Percentiles rank a stretch among this genome's conserved stretches.
Conservation (phyloP, 441 rosid genomes). For the Erodium moschatum region DNA sequence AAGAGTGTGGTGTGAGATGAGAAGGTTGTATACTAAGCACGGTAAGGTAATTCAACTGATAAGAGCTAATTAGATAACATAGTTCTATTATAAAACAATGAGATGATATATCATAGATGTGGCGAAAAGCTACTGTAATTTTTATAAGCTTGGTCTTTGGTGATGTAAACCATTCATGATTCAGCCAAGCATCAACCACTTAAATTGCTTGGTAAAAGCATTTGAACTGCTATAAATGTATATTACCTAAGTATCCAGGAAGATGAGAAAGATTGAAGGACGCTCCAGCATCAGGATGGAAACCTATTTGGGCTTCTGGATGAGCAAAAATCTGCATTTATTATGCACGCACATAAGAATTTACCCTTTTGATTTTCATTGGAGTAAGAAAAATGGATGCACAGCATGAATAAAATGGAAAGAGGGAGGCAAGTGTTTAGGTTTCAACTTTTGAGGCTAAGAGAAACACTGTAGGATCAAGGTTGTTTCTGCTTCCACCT, state of each 20-base stretch:
- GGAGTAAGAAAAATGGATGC: background rate
- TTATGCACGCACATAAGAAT: background rate
- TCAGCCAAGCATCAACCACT: background rate
- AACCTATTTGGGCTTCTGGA: slow-evolving; percentile 83
- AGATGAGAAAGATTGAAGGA: slow-evolving; percentile 82
- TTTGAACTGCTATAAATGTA: background rate
- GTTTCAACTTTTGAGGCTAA: background rate
- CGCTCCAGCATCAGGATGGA: slow-evolving; percentile 95
- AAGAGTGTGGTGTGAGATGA: too few relatives aligned
- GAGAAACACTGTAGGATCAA: background rate
- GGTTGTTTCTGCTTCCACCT: background rate
- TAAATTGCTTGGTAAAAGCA: slow-evolving; percentile 3
- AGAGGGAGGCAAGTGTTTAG: background rate
- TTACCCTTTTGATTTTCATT: background rate
- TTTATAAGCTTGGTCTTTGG: background rate
- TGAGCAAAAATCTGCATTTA: slow-evolving; percentile 55
- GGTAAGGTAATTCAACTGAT: background rate
- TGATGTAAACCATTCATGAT: background rate
- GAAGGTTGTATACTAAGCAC: too few relatives aligned
- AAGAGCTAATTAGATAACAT: background rate
- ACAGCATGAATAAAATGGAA: background rate
- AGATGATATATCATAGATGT: background rate
- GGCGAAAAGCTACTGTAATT: background rate
- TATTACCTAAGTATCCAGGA: slow-evolving; percentile 76
- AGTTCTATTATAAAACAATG: background rate